These are phyloP conservation scores for Neoarthrinium moseri DNA, from an alignment of 2,329 filamentous ascomycete genomes.

Conservation along the genomic window DNA sequence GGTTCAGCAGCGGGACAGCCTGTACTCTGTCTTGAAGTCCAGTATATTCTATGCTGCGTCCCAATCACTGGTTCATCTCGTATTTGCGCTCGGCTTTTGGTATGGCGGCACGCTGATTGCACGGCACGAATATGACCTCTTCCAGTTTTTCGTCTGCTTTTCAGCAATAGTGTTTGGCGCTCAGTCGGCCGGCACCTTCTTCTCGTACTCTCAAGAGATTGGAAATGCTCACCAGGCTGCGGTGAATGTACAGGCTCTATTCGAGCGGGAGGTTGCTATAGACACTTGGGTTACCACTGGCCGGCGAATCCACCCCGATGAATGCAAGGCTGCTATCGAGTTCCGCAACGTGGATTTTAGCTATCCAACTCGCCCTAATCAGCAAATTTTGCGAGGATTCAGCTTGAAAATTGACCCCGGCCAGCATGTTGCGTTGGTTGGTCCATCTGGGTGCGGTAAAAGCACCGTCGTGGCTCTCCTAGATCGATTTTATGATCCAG, in stretches of 20 bases:
- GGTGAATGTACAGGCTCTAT: constrained; percentile 25
- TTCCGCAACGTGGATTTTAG: constrained; percentile 52
- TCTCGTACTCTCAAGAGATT: constrained; percentile 61
- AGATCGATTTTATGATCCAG: constrained; percentile 66
- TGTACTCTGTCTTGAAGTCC: constrained; percentile 68
- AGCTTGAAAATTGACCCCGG: constrained; percentile 61
- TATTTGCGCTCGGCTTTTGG: constrained; percentile 88
- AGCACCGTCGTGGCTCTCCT: constrained; percentile 63
- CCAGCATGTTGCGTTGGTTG: constrained; percentile 66
- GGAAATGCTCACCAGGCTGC: constrained; percentile 51
- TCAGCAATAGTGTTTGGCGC: constrained; percentile 64
- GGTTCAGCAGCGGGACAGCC: not conserved
- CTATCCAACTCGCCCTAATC: constrained; percentile 45
- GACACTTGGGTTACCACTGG: constrained; percentile 14
- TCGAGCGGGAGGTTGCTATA: constrained; percentile 12
- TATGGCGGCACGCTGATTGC: constrained; percentile 79
- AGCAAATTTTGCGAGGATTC: constrained; percentile 50
- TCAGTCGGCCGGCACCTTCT: constrained; percentile 61
- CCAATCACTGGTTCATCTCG: constrained; percentile 80
- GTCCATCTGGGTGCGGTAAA: constrained; percentile 66
- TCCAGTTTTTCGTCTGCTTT: constrained; percentile 62
- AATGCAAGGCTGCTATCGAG: constrained; percentile 43
- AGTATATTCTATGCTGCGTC: constrained; percentile 79
- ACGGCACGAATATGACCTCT: constrained; percentile 68
- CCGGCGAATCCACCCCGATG: constrained; percentile 32